Evolutionary conservation across 2,329 filamentous ascomycete species (phyloP).

Genomic region (Tolypocladium inflatum): DNA sequence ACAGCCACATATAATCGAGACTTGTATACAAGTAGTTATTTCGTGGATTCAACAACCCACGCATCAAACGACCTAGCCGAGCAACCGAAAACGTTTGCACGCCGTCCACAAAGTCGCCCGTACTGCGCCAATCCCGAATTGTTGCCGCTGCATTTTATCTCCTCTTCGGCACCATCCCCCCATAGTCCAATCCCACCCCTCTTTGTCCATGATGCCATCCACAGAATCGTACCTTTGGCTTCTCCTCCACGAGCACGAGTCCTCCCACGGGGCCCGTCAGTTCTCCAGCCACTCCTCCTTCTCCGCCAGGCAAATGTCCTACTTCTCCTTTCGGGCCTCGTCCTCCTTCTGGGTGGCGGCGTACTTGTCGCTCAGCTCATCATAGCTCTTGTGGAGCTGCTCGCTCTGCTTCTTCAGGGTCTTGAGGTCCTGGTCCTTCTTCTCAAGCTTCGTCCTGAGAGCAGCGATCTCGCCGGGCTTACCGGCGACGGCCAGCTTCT

Average conservation of each 20-base stretch:
- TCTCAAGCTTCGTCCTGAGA: conserved; percentile 61
- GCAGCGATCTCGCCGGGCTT: conserved; percentile 65
- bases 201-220: not conserved
- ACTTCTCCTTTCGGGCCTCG: conserved; percentile 46
- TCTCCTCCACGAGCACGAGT: not conserved
- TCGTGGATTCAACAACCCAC: not conserved
- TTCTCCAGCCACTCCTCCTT: not conserved
- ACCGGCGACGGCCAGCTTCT: conserved; percentile 63
- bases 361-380: conserved; percentile 76
- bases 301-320: not conserved
- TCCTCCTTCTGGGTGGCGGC: conserved; percentile 42
- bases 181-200: not conserved
- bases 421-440: conserved; percentile 76
- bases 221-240: not conserved
- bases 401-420: conserved; percentile 88
- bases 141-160: not conserved
- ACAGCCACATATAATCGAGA: not conserved
- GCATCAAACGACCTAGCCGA: not conserved
- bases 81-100: not conserved
- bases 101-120: not conserved
- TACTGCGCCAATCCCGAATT: not conserved
- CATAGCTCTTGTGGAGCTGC: conserved; percentile 76
- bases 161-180: not conserved
- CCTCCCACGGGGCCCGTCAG: not conserved
- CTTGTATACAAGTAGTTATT: not conserved